These are phyloP conservation scores for Corrigiola litoralis DNA, from an alignment of 179 eudicot species.

Conservation along the genomic window DNA sequence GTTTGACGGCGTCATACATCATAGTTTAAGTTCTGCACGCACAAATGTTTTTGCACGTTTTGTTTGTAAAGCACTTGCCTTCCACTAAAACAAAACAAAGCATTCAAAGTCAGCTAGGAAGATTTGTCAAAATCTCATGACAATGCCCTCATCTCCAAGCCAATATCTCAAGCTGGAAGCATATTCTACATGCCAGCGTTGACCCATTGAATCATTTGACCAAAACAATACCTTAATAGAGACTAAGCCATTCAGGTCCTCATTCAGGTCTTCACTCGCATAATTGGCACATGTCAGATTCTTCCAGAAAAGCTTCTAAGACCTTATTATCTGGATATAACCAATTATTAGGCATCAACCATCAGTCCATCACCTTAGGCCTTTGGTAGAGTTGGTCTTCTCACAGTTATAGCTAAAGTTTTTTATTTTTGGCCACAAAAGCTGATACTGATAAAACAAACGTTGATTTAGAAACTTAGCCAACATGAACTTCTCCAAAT, in stretches of 20 bases:
- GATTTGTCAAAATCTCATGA: conserved; percentile 11
- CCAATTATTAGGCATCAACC: too few species aligned
- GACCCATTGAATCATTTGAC: neutral
- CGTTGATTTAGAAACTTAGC: too few species aligned
- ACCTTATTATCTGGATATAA: too few species aligned
- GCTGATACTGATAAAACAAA: too few species aligned
- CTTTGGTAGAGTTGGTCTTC: too few species aligned
- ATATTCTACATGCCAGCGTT: conserved; percentile 6
- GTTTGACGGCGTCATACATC: neutral
- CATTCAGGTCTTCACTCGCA: neutral
- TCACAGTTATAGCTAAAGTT: too few species aligned
- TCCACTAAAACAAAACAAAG: conserved; percentile 22
- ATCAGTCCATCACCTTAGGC: too few species aligned
- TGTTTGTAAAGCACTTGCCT: conserved; percentile 20
- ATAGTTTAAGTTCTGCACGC: neutral
- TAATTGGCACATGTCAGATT: neutral
- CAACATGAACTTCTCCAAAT: too few species aligned
- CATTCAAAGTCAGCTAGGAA: neutral
- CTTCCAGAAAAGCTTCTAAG: too few species aligned
- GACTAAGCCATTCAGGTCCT: too few species aligned
- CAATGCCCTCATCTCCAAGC: conserved; percentile 12
- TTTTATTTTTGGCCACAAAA: too few species aligned
- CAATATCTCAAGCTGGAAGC: conserved; percentile 3
- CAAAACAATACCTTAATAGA: neutral
- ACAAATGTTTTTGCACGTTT: conserved; percentile 12